Evolutionary conservation across 2,329 filamentous ascomycete species (phyloP).

Genomic region (Gyromitra esculenta): DNA sequence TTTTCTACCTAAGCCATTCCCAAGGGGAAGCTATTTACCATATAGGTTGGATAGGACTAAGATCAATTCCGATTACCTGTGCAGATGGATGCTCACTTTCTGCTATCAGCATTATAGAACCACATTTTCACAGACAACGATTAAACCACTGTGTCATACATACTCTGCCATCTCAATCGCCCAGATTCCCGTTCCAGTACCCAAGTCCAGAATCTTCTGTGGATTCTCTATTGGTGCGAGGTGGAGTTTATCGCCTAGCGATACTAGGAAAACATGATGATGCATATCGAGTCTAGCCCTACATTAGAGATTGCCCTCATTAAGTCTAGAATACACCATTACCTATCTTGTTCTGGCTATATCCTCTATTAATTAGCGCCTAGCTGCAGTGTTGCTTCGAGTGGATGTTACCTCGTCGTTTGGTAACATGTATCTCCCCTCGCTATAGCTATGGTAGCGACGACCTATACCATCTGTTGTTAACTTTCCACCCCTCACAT

Average conservation of each 20-base stretch:
- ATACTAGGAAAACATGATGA: constrained; percentile 65
- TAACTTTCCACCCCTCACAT: background rate
- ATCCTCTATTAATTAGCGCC: background rate
- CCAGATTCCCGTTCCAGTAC: constrained; percentile 63
- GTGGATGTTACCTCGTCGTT: constrained; percentile 44
- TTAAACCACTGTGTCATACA: background rate
- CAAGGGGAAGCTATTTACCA: constrained; percentile 13
- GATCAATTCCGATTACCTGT: constrained; percentile 46
- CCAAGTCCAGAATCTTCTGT: constrained; percentile 62
- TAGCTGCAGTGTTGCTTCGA: background rate
- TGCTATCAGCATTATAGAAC: too few species aligned
- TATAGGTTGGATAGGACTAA: constrained; percentile 43
- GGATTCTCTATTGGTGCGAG: constrained; percentile 62
- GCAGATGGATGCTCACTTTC: constrained; percentile 25
- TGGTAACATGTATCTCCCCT: constrained; percentile 43
- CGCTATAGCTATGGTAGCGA: constrained; percentile 44
- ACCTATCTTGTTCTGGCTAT: constrained; percentile 40
- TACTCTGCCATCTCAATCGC: constrained; percentile 60
- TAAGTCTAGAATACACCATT: background rate
- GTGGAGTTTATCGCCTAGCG: constrained; percentile 59
- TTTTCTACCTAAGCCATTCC: background rate
- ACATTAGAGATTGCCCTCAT: background rate
- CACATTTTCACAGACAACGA: background rate
- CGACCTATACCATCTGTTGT: background rate
- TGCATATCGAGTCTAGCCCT: constrained; percentile 39